Percentiles rank a stretch among this genome's conserved stretches.
Evolutionary conservation across 1,284 basidiomycete genomes (phyloP).

Genomic region (Volvariella volvacea): DNA sequence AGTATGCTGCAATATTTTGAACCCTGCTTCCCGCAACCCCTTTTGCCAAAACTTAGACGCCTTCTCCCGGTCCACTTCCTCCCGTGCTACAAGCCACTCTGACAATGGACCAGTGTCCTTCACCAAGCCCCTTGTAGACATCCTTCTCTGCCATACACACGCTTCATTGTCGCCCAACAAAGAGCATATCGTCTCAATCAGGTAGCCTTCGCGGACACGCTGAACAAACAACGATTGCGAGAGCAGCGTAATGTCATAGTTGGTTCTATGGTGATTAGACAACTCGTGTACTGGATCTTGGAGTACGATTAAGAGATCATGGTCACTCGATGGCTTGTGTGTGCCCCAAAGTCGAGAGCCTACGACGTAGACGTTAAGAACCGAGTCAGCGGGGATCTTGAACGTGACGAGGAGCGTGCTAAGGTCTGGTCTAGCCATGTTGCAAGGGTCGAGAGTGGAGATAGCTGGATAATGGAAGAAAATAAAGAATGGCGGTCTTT

Average conservation of each 20-base stretch:
- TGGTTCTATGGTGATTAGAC: not conserved
- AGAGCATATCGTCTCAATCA: not conserved
- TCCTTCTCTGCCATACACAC: not conserved
- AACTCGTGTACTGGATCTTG: not conserved
- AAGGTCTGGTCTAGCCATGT: not conserved
- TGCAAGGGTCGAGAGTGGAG: not conserved
- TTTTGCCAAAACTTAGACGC: not conserved
- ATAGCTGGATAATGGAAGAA: too few species aligned
- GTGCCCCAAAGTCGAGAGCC: not conserved
- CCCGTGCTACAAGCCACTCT: not conserved
- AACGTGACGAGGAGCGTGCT: not conserved
- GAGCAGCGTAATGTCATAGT: not conserved
- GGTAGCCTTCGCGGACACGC: not conserved
- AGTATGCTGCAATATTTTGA: not conserved
- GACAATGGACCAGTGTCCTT: not conserved
- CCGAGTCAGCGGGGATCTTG: not conserved
- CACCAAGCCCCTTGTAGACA: not conserved
- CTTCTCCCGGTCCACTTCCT: not conserved
- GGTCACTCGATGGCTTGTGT: not conserved
- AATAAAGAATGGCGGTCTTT: too few species aligned
- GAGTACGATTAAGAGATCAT: not conserved
- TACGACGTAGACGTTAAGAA: slow-evolving; percentile 1
- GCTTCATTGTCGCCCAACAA: not conserved
- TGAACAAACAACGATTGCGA: not conserved
- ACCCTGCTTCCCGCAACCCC: not conserved